Base-by-base conservation (phyloP, 352 stramenopile genomes). In the Thalassiosira delicatula region DNA sequence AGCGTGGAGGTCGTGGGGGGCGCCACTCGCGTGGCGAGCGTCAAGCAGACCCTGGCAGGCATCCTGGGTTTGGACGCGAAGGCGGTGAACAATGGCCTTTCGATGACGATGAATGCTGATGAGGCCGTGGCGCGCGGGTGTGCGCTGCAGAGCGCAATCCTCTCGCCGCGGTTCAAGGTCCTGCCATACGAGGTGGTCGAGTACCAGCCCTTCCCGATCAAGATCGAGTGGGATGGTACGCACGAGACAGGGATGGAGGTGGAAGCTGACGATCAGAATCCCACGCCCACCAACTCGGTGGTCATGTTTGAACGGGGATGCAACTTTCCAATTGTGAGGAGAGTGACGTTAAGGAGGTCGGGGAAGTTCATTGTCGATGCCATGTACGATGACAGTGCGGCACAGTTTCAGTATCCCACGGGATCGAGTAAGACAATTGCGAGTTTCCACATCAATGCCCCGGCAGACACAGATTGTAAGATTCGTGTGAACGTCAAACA, bases 81-180 rank as follows among this genome's bases (percentile, higher is more conserved):
- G n/a, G 95, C 95, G 69, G 94, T 96, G 75, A 98, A 98, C 91
- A 97, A 97, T 81, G 96, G 96, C 21, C 90, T 99, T n/a, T 98
- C 94, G 68, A 98, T 97, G 59, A 99, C 97, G 42, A 95, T 99
- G 89, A 99, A 99, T 92, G 97, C 97, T 32, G 97, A 99, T 85
- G 98, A 99, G 92, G 96, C 96, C 70, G 96, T 99, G 1, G 95
- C 96, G 30, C 93, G 97, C 65, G 98, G 98, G 83, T 98, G 96
- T 83, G 97, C 97, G 4, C 91, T 99, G 59, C 96, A 98, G 88
- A 98, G 95, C 87, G 98, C 98, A 49, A 99, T 99, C 86, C 92
- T 99, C 27, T 99, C 96, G 74, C 97, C 97, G 46, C 92, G 98
- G 67, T 99, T 99, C 87, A 98, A 99, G 90, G 98, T 96, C 11